Evolutionary conservation across 2,329 filamentous ascomycete genomes (phyloP).

Genomic region (Sporothrix mexicana): DNA sequence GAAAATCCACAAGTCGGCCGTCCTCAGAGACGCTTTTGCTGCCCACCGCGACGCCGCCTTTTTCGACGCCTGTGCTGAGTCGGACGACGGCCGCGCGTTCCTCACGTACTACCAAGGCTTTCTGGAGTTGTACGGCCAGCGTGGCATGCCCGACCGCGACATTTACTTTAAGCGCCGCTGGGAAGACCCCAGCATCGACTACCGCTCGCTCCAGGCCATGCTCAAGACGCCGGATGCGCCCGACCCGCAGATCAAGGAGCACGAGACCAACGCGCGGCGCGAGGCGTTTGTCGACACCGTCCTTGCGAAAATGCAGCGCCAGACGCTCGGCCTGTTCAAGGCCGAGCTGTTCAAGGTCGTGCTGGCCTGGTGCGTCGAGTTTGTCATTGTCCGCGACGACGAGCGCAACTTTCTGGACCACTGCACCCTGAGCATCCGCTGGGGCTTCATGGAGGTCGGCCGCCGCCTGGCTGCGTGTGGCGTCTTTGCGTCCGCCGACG

Average conservation of each 20-base stretch:
- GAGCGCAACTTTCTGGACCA: slow-evolving; percentile 9
- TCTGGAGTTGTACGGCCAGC: neutral
- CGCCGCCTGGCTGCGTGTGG: neutral
- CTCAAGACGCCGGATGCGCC: neutral
- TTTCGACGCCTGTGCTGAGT: neutral
- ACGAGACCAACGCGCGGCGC: neutral
- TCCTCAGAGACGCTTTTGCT: neutral
- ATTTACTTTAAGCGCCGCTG: slow-evolving; percentile 19
- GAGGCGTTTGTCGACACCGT: slow-evolving; percentile 1
- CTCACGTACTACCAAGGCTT: neutral
- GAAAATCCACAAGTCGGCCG: neutral
- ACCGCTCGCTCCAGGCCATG: slow-evolving; percentile 17
- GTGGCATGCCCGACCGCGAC: slow-evolving; percentile 10
- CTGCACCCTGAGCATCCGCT: slow-evolving; percentile 2
- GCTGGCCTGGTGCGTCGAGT: neutral
- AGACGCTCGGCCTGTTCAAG: neutral
- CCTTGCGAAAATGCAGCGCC: slow-evolving; percentile 1
- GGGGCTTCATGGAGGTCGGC: slow-evolving; percentile 4
- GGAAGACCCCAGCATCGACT: slow-evolving; percentile 1
- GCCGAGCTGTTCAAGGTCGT: neutral
- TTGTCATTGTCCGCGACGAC: slow-evolving; percentile 13
- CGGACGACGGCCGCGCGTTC: neutral
- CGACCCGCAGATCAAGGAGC: slow-evolving; percentile 9
- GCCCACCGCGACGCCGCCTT: neutral
- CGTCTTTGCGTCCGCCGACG: neutral